Evolutionary conservation across 2,329 filamentous ascomycete species (phyloP).

Genomic region (Penicillium expansum): DNA sequence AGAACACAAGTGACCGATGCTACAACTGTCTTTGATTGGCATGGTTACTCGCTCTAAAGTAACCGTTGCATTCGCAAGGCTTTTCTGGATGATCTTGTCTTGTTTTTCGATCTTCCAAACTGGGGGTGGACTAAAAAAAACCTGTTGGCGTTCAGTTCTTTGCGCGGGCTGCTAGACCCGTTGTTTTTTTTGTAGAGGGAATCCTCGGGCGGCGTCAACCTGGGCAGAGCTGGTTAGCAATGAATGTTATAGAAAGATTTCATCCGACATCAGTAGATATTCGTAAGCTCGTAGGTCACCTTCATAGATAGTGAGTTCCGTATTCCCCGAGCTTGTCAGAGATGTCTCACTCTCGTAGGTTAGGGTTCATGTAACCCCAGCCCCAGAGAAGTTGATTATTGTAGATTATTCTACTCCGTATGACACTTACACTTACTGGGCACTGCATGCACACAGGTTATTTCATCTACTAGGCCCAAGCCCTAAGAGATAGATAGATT

Average conservation of each 20-base stretch:
- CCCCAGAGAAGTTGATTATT: too few relatives aligned
- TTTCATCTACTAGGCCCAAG: too few relatives aligned
- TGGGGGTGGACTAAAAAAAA: conserved; percentile 13
- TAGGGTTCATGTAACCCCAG: too few relatives aligned
- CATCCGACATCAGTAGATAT: neutral
- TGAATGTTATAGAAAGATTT: conserved; percentile 12
- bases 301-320: neutral
- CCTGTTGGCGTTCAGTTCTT: conserved; percentile 17
- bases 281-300: neutral
- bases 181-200: conserved; percentile 13
- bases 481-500: too few relatives aligned
- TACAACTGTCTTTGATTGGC: neutral
- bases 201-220: conserved; percentile 22
- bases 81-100: conserved; percentile 1
- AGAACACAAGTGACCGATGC: conserved; percentile 8
- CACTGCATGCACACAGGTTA: too few relatives aligned
- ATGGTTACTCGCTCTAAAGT: conserved; percentile 9
- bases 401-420: too few relatives aligned
- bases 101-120: conserved; percentile 2
- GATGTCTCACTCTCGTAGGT: too few relatives aligned
- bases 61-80: conserved; percentile 14
- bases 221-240: conserved; percentile 19
- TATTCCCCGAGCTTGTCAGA: too few relatives aligned
- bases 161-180: conserved; percentile 15
- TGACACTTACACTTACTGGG: too few relatives aligned